Evolutionary conservation across 2,329 filamentous ascomycete genomes (phyloP).

Genomic region (Colletotrichum destructivum): DNA sequence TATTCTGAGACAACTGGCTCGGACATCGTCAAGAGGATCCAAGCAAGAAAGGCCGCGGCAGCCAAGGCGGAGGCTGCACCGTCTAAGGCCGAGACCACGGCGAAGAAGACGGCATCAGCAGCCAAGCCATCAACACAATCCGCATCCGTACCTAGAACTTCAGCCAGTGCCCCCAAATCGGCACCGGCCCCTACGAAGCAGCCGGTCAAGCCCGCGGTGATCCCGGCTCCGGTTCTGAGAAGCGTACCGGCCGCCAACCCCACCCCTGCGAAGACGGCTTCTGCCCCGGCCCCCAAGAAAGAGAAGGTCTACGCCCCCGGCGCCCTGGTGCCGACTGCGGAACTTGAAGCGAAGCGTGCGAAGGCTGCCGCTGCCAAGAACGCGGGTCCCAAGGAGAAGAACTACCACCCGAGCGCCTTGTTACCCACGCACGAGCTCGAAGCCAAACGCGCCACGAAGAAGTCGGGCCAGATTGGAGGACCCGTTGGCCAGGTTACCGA

Average conservation of each 20-base stretch:
- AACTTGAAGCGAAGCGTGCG: slow-evolving; percentile 15
- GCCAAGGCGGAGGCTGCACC: slow-evolving; percentile 6
- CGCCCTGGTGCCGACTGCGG: slow-evolving; percentile 6
- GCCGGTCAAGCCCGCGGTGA: not conserved
- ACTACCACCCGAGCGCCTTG: slow-evolving; percentile 28
- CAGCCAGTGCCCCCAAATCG: slow-evolving; percentile 8
- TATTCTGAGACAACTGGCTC: slow-evolving; percentile 9
- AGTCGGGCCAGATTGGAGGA: slow-evolving; percentile 17
- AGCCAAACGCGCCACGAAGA: slow-evolving; percentile 9
- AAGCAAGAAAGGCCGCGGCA: slow-evolving; percentile 18
- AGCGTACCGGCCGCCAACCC: slow-evolving; percentile 4
- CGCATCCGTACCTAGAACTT: not conserved
- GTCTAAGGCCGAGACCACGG: not conserved
- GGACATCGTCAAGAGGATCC: slow-evolving; percentile 33
- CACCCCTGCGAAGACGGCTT: not conserved
- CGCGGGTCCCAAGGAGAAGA: slow-evolving; percentile 21
- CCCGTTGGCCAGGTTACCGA: slow-evolving; percentile 20
- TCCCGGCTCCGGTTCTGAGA: slow-evolving; percentile 6
- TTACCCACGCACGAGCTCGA: slow-evolving; percentile 32
- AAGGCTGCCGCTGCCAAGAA: slow-evolving; percentile 3
- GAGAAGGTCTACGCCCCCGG: slow-evolving; percentile 16
- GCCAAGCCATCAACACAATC: not conserved
- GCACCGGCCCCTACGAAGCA: not conserved
- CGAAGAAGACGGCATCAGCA: not conserved
- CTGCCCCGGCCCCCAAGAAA: not conserved